These are phyloP conservation scores for Erythrophleum ivorense DNA, from an alignment of 331 rosid species.

Conservation along the genomic window DNA sequence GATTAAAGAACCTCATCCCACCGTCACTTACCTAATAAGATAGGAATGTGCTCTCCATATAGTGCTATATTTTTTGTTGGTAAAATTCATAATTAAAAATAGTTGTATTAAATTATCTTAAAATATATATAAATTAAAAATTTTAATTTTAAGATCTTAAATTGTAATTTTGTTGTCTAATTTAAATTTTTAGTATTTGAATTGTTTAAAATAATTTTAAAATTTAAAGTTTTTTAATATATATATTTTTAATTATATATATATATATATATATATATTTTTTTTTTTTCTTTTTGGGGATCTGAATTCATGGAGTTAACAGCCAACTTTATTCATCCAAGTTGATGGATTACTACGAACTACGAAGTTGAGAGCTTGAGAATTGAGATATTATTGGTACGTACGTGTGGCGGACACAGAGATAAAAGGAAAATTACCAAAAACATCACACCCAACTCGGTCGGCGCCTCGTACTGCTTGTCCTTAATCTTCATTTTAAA, in stretches of 20 bases:
- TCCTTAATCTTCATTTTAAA: not conserved
- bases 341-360: not conserved
- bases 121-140: too few relatives aligned
- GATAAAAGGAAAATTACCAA: not conserved
- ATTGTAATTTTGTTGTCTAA: too few relatives aligned
- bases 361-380: not conserved
- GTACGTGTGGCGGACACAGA: not conserved
- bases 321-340: too few relatives aligned
- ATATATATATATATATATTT: too few relatives aligned
- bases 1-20: not conserved
- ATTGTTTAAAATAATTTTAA: too few relatives aligned
- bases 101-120: too few relatives aligned
- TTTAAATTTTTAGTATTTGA: too few relatives aligned
- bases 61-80: not conserved
- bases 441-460: conserved; percentile 2
- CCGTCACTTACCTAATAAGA: not conserved
- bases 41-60: not conserved
- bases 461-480: not conserved
- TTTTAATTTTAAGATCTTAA: too few relatives aligned
- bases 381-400: not conserved
- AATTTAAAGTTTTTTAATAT: too few relatives aligned
- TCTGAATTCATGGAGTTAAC: not conserved
- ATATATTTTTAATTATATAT: too few relatives aligned
- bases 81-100: too few relatives aligned
- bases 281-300: too few relatives aligned